Evolutionary conservation across 352 stramenopile genomes (phyloP), one percentile per base, ranked within the genome.

Genomic region (Blastocystis sp.): DNA sequence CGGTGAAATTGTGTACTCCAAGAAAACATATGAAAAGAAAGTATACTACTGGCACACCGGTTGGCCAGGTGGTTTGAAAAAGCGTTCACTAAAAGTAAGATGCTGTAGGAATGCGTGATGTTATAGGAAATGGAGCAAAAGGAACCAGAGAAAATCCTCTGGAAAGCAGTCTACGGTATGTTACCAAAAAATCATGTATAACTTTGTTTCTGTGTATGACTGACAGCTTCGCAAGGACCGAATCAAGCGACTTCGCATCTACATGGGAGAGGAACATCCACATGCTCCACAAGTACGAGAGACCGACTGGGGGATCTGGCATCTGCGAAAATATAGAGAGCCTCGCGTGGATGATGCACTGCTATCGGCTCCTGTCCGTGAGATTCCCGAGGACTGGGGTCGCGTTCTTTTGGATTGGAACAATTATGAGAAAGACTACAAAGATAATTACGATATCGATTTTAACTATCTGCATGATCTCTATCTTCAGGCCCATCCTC

Each of bases 21-120:
- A 89, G 41, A 89, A 89, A 54, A 89, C 78, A 63, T 79, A 79
- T 47, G 78, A 89, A 79, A 89, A 89, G 66, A 89, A 89, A 65
- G 78, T 89, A 39, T 89, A 89, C 64, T 45, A 43, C 59, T 89
- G 78, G 78, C 53, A 89, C 26, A 89, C 78, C 20, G 78, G 78
- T 65, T 89, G 66, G 63, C 78, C 78, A 24, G 78, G 78, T 78
- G 63, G 66, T 76, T 65, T 89, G 63, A 89, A 89, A 55, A 20
- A 78, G 50, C 63, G 78, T 59, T 41, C 78, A 6, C 18, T 89
- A 24, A 89, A 85, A 53, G 73, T 85, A 34, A 9, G 50, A 16
- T n/a, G 20, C 47, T n/a, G 34, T n/a, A 18, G 54, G 6, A n/a
- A 30, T 85, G 54, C 13, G 18, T 26, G 65, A 13, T 66, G 6